Evolutionary conservation across 1,284 basidiomycete species (phyloP).

Genomic region (Apiotrichum siamense): DNA sequence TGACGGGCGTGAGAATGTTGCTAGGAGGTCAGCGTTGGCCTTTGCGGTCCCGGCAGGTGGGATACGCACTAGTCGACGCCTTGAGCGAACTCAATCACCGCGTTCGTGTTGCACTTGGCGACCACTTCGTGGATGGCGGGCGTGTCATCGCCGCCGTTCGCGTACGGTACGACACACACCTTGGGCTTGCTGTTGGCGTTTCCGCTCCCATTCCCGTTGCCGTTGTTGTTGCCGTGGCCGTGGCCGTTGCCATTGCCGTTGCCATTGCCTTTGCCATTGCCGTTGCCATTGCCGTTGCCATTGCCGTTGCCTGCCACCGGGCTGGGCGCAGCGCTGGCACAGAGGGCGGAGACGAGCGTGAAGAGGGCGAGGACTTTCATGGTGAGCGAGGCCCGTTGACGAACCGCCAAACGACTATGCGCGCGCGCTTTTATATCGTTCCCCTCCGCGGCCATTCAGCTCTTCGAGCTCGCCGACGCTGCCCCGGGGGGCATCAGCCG

Average conservation of each 20-base stretch:
- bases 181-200: not conserved
- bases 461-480: too few relatives aligned
- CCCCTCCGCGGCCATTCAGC: too few relatives aligned
- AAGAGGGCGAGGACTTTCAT: slow-evolving; percentile 5
- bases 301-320: too few relatives aligned
- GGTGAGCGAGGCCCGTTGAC: not conserved
- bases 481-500: too few relatives aligned
- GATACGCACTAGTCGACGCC: slow-evolving; percentile 45
- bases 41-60: too few relatives aligned
- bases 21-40: slow-evolving; percentile 5
- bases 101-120: slow-evolving; percentile 45
- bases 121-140: slow-evolving; percentile 47
- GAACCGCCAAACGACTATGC: too few relatives aligned
- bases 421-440: too few relatives aligned
- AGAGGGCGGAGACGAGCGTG: not conserved
- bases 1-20: slow-evolving; percentile 24
- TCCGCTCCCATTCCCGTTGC: not conserved
- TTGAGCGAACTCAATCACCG: slow-evolving; percentile 47
- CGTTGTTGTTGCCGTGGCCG: not conserved
- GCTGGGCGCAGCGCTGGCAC: too few relatives aligned
- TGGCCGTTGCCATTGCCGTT: not conserved
- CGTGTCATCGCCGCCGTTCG: slow-evolving; percentile 47
- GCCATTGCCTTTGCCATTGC: too few relatives aligned
- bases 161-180: not conserved
- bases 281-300: too few relatives aligned